phyloP scores from a whole-genome alignment of 805 yeast genomes.

The Lipomyces starkeyi region DNA sequence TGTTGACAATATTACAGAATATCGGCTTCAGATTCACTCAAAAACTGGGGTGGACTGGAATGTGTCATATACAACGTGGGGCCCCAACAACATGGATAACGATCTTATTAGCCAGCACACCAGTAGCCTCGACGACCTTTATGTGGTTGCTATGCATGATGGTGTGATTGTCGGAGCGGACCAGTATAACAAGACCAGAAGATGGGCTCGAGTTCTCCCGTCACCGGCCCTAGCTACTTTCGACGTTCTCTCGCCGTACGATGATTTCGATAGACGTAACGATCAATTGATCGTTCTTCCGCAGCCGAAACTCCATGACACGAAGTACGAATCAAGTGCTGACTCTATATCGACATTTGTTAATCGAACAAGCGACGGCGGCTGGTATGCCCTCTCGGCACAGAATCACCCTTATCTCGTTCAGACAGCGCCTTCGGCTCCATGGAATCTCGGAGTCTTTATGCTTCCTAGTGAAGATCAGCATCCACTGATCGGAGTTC shows the following conservation, averaged over 20 bases:
- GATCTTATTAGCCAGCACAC: conserved; percentile 57
- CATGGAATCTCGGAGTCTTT: conserved; percentile 49
- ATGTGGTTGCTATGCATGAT: conserved; percentile 85
- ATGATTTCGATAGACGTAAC: neutral
- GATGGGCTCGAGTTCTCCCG: conserved; percentile 38
- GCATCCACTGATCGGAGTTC: conserved; percentile 31
- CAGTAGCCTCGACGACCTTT: conserved; percentile 62
- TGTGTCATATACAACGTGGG: conserved; percentile 87
- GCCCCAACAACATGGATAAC: conserved; percentile 82
- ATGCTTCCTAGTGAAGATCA: conserved; percentile 18
- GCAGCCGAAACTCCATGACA: conserved; percentile 45
- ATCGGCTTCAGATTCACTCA: conserved; percentile 65
- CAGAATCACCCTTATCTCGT: conserved; percentile 79
- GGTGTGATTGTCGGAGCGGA: conserved; percentile 67
- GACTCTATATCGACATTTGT: conserved; percentile 59
- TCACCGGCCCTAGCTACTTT: conserved; percentile 43
- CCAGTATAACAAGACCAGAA: conserved; percentile 16
- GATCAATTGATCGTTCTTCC: conserved; percentile 45
- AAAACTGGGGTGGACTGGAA: conserved; percentile 77
- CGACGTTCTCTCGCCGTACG: conserved; percentile 55
- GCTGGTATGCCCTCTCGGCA: conserved; percentile 87
- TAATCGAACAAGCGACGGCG: conserved; percentile 63
- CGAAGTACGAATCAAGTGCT: conserved; percentile 15
- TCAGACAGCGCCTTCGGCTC: conserved; percentile 75
- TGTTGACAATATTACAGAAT: conserved; percentile 42